Conservation (phyloP, 352 stramenopile species). For the Phytophthora pisi region DNA sequence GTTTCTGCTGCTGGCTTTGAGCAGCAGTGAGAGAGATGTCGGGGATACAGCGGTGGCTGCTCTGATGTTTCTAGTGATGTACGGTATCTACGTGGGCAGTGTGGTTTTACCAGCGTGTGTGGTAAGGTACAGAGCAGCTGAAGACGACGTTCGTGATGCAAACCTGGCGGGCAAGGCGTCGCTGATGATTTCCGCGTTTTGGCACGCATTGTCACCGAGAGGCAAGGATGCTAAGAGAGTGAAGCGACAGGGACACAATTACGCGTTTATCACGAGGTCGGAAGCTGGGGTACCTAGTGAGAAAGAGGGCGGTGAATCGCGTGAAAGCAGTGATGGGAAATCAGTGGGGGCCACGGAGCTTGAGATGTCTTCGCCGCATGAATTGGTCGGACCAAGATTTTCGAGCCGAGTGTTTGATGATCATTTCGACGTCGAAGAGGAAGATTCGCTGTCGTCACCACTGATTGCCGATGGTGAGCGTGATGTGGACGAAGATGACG, state of each 20-base stretch:
- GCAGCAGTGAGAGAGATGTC: slow-evolving; percentile 21
- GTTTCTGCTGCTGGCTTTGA: slow-evolving; percentile 44
- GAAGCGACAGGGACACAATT: slow-evolving; percentile 31
- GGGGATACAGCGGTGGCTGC: slow-evolving; percentile 31
- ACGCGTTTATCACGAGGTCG: slow-evolving; percentile 53
- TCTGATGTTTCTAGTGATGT: slow-evolving; percentile 56
- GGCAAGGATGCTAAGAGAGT: slow-evolving; percentile 16
- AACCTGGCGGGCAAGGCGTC: slow-evolving; percentile 25
- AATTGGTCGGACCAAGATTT: slow-evolving; percentile 38
- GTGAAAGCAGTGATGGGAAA: slow-evolving; percentile 6
- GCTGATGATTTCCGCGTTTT: slow-evolving; percentile 75
- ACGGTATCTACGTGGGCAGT: slow-evolving; percentile 63
- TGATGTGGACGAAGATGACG: slow-evolving; percentile 25
- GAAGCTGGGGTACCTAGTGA: slow-evolving; percentile 26
- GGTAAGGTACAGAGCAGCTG: slow-evolving; percentile 29
- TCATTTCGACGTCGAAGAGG: slow-evolving; percentile 61
- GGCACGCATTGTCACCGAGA: slow-evolving; percentile 63
- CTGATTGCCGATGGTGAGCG: slow-evolving; percentile 61
- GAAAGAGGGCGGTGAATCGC: slow-evolving; percentile 4
- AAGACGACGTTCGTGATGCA: slow-evolving; percentile 16
- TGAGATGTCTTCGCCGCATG: slow-evolving; percentile 33
- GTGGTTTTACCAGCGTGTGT: slow-evolving; percentile 67
- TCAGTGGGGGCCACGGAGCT: slow-evolving; percentile 6
- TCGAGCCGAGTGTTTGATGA: slow-evolving; percentile 59
- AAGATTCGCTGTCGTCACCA: slow-evolving; percentile 61